Conservation (phyloP, 2,329 filamentous ascomycete species). For the Fusarium scirpi region DNA sequence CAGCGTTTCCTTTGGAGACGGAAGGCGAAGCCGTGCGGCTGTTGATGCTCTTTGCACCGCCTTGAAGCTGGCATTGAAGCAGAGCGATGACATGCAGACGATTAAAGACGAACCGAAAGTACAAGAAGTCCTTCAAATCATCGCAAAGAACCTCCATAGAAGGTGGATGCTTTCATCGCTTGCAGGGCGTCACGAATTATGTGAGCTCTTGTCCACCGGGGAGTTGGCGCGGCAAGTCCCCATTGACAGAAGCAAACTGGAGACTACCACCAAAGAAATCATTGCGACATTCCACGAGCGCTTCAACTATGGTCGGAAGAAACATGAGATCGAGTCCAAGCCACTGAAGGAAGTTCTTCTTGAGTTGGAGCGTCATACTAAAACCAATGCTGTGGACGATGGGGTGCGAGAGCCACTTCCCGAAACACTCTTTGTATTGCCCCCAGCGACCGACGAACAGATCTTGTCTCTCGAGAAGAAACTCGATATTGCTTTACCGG, state of each 20-base stretch:
- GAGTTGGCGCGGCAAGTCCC: slow-evolving; percentile 29
- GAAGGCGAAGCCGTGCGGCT: background rate
- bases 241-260: slow-evolving; percentile 19
- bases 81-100: slow-evolving; percentile 10
- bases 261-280: slow-evolving; percentile 6
- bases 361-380: slow-evolving; percentile 29
- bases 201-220: slow-evolving; percentile 24
- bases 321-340: slow-evolving; percentile 6
- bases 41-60: slow-evolving; percentile 20
- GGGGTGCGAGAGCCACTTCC: slow-evolving; percentile 18
- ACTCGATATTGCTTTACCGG: slow-evolving; percentile 9
- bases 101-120: slow-evolving; percentile 19
- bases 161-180: slow-evolving; percentile 1
- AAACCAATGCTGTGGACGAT: background rate
- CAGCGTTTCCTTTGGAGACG: background rate
- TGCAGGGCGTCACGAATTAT: slow-evolving; percentile 8
- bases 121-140: slow-evolving; percentile 14
- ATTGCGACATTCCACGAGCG: slow-evolving; percentile 26
- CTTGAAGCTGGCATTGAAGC: slow-evolving; percentile 10
- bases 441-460: slow-evolving; percentile 33
- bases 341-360: slow-evolving; percentile 23
- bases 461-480: slow-evolving; percentile 27
- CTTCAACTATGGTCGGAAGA: slow-evolving; percentile 16
- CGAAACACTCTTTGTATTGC: slow-evolving; percentile 28
- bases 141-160: slow-evolving; percentile 13